phyloP scores from a whole-genome alignment of 2,329 filamentous ascomycete genomes.

The Coniochaeta sp. region DNA sequence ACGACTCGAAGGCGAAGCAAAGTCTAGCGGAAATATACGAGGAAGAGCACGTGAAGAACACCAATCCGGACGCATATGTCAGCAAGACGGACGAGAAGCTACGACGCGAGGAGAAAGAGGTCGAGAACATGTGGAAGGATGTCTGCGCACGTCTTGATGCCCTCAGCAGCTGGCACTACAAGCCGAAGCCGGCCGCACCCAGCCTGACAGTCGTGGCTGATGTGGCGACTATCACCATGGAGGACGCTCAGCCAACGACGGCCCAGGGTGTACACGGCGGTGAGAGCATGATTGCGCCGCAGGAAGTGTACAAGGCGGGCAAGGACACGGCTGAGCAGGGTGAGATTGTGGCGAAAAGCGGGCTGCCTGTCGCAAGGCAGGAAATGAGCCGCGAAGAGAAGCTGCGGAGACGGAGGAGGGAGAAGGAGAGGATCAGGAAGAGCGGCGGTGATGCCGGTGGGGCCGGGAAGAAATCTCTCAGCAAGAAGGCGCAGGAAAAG shows the following conservation, averaged over 20 bases:
- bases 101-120: conserved; percentile 73
- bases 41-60: conserved; percentile 74
- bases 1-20: conserved; percentile 81
- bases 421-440: conserved; percentile 81
- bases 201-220: conserved; percentile 81
- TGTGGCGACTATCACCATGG: conserved; percentile 86
- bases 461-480: conserved; percentile 37
- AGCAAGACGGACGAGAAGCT: conserved; percentile 78
- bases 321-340: conserved; percentile 55
- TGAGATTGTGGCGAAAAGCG: conserved; percentile 72
- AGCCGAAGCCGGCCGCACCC: conserved; percentile 77
- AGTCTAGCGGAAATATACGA: conserved; percentile 91
- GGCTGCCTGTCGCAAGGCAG: conserved; percentile 68
- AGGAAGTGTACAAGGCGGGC: conserved; percentile 85
- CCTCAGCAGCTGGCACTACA: conserved; percentile 91
- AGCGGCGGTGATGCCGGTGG: conserved; percentile 35
- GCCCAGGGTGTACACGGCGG: conserved; percentile 64
- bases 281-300: conserved; percentile 76
- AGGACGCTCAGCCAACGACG: conserved; percentile 84
- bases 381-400: conserved; percentile 90
- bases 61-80: conserved; percentile 71
- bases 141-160: conserved; percentile 76
- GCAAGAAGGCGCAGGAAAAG: conserved; percentile 51
- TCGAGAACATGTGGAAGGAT: conserved; percentile 75
- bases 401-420: conserved; percentile 62